Evolutionary conservation across 306 rosid species (phyloP), one percentile per base, ranked within the genome.

Genomic region (Trifolium pratense): DNA sequence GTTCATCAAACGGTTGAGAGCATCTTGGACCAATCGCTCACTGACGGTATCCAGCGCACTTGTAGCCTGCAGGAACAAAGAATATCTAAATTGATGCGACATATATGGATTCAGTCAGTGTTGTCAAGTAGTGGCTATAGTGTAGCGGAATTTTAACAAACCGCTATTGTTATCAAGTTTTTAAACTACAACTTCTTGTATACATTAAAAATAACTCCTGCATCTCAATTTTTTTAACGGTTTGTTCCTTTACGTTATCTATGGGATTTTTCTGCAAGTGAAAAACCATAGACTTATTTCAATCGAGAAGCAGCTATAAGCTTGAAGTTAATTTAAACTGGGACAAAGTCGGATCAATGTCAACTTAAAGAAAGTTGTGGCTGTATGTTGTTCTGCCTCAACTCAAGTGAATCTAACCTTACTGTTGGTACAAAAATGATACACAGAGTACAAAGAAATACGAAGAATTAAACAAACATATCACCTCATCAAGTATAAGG

Each of bases 1-100:
- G 84, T 87, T 89, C 97, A 94, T 91, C 78, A 89, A 81, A 78
- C 74, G 95, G 67, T 86, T 86, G 57, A 89, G 87, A 52, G 97
- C 98, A 16, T 79, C 89, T 79, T 94, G 98, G 73, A 94, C 96
- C 75, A 89, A 84, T 58, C 95, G 90, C 84, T 94, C 97, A 17
- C 98, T 94, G 8, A 83, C 87, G 0, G 99, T 87, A 79, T 94
- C 99, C 69, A 94, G 75, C 14, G 99, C 95, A 82, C 99, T 94
- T 34, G 97, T 91, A 13, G 97, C 99, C 99, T 91, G 86, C 75
- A 45, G 66, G 32, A 74, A 39, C 82, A 43, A 80, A 66, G 4
- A 80, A 67, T 25, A 80, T 49, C 21, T n/a, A 49, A 23, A 42
- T 77, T 66, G 66, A 67, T 40, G 25, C 7, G 37, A n/a, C 51